A percentile compares a stretch with the other conserved stretches of the same genome.
Evolutionary conservation across 116 monocot genomes (phyloP).

Genomic region (Phalaenopsis hybrid): DNA sequence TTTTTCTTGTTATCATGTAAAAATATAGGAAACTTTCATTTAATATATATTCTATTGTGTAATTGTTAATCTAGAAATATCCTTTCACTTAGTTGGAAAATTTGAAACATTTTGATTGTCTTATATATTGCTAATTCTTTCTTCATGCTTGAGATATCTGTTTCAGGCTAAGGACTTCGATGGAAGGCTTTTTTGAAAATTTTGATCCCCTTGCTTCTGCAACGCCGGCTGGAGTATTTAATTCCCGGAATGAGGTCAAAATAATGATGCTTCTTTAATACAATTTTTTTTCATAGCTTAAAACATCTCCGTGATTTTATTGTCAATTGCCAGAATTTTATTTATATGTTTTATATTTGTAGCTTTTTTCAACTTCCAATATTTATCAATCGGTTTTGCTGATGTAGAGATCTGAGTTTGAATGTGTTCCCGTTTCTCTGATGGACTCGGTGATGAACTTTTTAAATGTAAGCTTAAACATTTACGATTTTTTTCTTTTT

Average conservation of each 20-base stretch:
- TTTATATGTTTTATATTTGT: neutral
- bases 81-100: no score
- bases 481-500: neutral
- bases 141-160: neutral
- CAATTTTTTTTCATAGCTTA: neutral
- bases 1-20: no score
- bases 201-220: conserved; percentile 66
- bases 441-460: conserved; percentile 78
- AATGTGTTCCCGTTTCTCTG: conserved; percentile 72
- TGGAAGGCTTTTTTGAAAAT: conserved; percentile 69
- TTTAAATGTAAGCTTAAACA: conserved; percentile 60
- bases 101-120: no score
- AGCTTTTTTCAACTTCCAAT: neutral
- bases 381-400: neutral
- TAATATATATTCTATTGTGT: no score
- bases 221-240: conserved; percentile 69
- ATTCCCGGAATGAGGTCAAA: conserved; percentile 59
- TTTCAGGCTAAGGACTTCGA: conserved; percentile 81
- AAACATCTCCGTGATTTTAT: neutral
- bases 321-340: neutral
- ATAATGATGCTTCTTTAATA: conserved; percentile 5
- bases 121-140: neutral
- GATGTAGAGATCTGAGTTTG: conserved; percentile 72
- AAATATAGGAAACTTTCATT: no score
- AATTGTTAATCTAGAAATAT: no score